These are phyloP conservation scores for Trichoderma sp. DNA, from an alignment of 2,329 filamentous ascomycete genomes.

Conservation along the genomic window DNA sequence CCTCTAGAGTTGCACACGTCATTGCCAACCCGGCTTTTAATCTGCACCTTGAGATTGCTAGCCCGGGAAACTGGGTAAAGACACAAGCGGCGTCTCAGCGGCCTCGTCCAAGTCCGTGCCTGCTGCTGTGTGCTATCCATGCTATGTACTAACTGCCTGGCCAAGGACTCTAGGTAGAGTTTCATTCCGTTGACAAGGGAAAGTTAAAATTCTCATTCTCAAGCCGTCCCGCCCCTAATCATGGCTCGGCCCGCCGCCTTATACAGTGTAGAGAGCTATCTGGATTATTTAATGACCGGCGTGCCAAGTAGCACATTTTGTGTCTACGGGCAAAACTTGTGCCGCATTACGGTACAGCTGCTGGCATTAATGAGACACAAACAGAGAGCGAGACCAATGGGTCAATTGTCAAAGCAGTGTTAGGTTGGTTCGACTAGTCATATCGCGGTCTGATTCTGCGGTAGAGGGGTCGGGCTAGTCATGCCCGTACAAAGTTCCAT, in stretches of 20 bases:
- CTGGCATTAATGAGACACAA: background rate
- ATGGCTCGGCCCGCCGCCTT: conserved; percentile 14
- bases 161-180: background rate
- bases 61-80: background rate
- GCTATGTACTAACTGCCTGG: background rate
- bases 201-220: background rate
- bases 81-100: background rate
- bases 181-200: background rate
- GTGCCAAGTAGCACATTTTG: background rate
- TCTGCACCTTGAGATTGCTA: background rate
- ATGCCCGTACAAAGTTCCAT: background rate
- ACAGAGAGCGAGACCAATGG: background rate
- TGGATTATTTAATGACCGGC: background rate
- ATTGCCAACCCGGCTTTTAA: background rate
- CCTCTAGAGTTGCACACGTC: conserved; percentile 4
- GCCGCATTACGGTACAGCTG: background rate
- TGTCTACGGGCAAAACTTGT: background rate
- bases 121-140: background rate
- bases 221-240: conserved; percentile 12
- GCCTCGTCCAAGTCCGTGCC: background rate
- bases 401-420: background rate
- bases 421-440: conserved; percentile 10
- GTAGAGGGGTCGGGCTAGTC: background rate
- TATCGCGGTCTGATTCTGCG: background rate
- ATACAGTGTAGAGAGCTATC: background rate